These are phyloP conservation scores for Mycena polygramma DNA, from an alignment of 768 basidiomycete species.

Conservation along the genomic window DNA sequence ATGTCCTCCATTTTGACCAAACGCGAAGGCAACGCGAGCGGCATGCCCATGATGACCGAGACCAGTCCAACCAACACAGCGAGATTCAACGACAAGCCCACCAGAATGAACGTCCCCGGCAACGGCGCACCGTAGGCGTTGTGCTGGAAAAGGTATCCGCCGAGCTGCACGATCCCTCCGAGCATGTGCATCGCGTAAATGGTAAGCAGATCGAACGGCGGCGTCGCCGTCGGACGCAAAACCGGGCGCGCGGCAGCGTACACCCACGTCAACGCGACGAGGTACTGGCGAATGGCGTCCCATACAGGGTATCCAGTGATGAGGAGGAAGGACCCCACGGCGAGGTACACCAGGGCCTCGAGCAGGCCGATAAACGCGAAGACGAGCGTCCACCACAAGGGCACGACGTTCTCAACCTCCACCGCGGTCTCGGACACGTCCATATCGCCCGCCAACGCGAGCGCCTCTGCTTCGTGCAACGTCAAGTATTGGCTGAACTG, in stretches of 20 bases:
- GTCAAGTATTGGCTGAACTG: conserved; percentile 61
- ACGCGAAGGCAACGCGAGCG: conserved; percentile 67
- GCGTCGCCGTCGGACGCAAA: conserved; percentile 65
- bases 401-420: conserved; percentile 47
- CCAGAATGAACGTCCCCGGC: conserved; percentile 48
- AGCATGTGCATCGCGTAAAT: conserved; percentile 66
- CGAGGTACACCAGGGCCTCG: conserved; percentile 71
- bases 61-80: conserved; percentile 58
- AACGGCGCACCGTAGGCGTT: conserved; percentile 50
- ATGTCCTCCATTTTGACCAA: conserved; percentile 64
- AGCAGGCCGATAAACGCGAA: conserved; percentile 69
- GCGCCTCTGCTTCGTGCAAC: conserved; percentile 68
- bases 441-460: conserved; percentile 45
- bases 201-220: conserved; percentile 72
- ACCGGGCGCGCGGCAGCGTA: conserved; percentile 73
- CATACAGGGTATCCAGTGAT: conserved; percentile 53
- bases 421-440: conserved; percentile 25
- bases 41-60: conserved; percentile 66
- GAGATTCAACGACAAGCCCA: conserved; percentile 58
- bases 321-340: conserved; percentile 66
- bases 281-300: conserved; percentile 55
- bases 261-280: conserved; percentile 72
- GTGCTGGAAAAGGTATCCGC: conserved; percentile 67
- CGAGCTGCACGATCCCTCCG: conserved; percentile 62
- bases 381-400: conserved; percentile 72